These are phyloP conservation scores for Apophysomyces variabilis DNA, from an alignment of 371 early-diverging fungal species.

Conservation along the genomic window DNA sequence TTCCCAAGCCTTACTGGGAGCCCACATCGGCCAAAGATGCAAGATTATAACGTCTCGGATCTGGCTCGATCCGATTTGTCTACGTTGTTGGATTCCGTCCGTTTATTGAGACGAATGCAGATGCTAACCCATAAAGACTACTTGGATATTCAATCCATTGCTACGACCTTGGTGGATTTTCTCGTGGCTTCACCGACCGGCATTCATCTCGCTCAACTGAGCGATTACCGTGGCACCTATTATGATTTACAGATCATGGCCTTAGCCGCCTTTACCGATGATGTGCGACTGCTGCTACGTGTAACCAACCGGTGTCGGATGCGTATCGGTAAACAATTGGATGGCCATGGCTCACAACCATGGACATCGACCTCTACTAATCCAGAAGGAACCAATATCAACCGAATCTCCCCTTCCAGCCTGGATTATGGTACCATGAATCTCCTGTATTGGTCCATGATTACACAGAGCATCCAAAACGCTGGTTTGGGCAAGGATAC, in stretches of 20 bases:
- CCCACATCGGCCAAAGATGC: constrained; percentile 34
- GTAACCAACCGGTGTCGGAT: constrained; percentile 70
- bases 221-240: constrained; percentile 66
- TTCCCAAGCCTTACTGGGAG: constrained; percentile 62
- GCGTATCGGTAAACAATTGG: constrained; percentile 60
- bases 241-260: constrained; percentile 69
- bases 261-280: constrained; percentile 67
- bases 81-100: constrained; percentile 60
- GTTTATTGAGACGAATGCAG: constrained; percentile 57
- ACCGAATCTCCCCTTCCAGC: too few species aligned
- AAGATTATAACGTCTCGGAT: constrained; percentile 42
- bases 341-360: constrained; percentile 44
- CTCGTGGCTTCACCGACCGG: constrained; percentile 66
- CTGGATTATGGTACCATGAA: constrained; percentile 49
- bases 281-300: constrained; percentile 61
- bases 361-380: constrained; percentile 7
- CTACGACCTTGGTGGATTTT: constrained; percentile 61
- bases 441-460: constrained; percentile 57
- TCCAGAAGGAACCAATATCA: too few species aligned
- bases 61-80: constrained; percentile 55
- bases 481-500: constrained; percentile 40
- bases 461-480: constrained; percentile 55
- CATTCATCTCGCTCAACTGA: constrained; percentile 61
- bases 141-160: constrained; percentile 57
- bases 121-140: constrained; percentile 68